Conservation (phyloP, 805 yeast species). For the Maudiozyma pseudohumilis region DNA sequence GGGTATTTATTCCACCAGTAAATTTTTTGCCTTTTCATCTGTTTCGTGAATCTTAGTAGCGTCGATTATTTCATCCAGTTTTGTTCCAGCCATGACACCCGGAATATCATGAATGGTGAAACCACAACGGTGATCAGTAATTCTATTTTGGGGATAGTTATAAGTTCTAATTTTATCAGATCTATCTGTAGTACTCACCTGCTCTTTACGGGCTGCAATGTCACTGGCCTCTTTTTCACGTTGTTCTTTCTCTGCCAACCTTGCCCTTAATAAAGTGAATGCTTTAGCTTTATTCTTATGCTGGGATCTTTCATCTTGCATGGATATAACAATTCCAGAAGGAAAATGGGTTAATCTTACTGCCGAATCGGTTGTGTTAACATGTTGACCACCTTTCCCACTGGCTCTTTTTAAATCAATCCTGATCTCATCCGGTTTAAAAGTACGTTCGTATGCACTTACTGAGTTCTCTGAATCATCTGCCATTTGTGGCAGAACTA, state of each 20-base stretch:
- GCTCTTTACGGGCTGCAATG: slow-evolving; percentile 59
- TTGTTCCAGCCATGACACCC: slow-evolving; percentile 52
- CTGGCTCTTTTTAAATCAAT: slow-evolving; percentile 96
- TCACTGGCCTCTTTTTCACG: slow-evolving; percentile 56
- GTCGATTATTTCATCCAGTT: slow-evolving; percentile 46
- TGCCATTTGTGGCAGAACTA: slow-evolving; percentile 76
- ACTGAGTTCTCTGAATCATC: slow-evolving; percentile 41
- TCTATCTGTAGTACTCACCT: slow-evolving; percentile 81
- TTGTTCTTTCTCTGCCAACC: slow-evolving; percentile 74
- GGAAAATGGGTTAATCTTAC: slow-evolving; percentile 89
- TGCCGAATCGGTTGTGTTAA: slow-evolving; percentile 94
- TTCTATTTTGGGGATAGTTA: slow-evolving; percentile 83
- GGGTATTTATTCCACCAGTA: slow-evolving; percentile 22
- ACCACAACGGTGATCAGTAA: slow-evolving; percentile 91
- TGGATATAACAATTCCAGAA: slow-evolving; percentile 77
- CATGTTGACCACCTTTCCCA: slow-evolving; percentile 98
- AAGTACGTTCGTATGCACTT: slow-evolving; percentile 53
- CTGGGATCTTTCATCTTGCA: slow-evolving; percentile 94
- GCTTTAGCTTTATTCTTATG: slow-evolving; percentile 92
- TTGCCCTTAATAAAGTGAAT: slow-evolving; percentile 65
- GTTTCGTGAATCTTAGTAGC: slow-evolving; percentile 40
- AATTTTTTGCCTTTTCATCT: slow-evolving; percentile 34
- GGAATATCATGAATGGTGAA: slow-evolving; percentile 65
- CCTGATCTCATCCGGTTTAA: slow-evolving; percentile 79
- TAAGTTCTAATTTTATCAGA: slow-evolving; percentile 91